Conservation (phyloP, 768 basidiomycete genomes). For the Boletellus ananas region DNA sequence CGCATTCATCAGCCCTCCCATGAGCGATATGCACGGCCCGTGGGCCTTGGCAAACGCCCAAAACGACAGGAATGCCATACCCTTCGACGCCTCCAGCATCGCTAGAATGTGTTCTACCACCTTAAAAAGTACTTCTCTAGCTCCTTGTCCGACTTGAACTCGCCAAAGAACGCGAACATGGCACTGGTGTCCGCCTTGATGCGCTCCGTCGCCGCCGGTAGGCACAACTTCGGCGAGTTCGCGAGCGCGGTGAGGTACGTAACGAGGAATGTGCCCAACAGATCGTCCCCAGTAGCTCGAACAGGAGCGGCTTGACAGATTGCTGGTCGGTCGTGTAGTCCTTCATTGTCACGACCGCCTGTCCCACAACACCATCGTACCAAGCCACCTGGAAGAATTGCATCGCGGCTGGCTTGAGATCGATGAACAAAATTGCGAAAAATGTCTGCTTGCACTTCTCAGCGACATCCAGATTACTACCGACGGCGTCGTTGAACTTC, state of each 20-base stretch:
- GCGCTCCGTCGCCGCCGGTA: slow-evolving; percentile 79
- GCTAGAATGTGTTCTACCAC: slow-evolving; percentile 80
- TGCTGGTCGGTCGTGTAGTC: slow-evolving; percentile 95
- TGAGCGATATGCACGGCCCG: slow-evolving; percentile 88
- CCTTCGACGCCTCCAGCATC: slow-evolving; percentile 81
- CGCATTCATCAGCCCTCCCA: slow-evolving; percentile 88
- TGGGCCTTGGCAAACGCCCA: slow-evolving; percentile 92
- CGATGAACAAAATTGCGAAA: slow-evolving; percentile 93
- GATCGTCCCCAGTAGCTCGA: slow-evolving; percentile 88
- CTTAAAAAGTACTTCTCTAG: slow-evolving; percentile 80
- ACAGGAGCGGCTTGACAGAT: slow-evolving; percentile 84
- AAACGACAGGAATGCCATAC: slow-evolving; percentile 88
- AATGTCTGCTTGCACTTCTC: slow-evolving; percentile 95
- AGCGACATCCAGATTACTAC: slow-evolving; percentile 96
- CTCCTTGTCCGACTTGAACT: slow-evolving; percentile 72
- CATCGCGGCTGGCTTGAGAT: slow-evolving; percentile 84
- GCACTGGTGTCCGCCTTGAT: slow-evolving; percentile 79
- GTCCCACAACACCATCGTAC: slow-evolving; percentile 87
- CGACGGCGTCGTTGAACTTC: slow-evolving; percentile 91
- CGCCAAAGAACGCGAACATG: slow-evolving; percentile 76
- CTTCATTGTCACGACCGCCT: slow-evolving; percentile 91
- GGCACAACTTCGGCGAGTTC: slow-evolving; percentile 77
- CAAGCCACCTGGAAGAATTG: slow-evolving; percentile 77
- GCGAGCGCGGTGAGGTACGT: slow-evolving; percentile 85
- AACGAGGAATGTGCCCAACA: slow-evolving; percentile 87